These are phyloP conservation scores for Penstemon barbatus DNA, from an alignment of 257 asterid species.

Conservation along the genomic window DNA sequence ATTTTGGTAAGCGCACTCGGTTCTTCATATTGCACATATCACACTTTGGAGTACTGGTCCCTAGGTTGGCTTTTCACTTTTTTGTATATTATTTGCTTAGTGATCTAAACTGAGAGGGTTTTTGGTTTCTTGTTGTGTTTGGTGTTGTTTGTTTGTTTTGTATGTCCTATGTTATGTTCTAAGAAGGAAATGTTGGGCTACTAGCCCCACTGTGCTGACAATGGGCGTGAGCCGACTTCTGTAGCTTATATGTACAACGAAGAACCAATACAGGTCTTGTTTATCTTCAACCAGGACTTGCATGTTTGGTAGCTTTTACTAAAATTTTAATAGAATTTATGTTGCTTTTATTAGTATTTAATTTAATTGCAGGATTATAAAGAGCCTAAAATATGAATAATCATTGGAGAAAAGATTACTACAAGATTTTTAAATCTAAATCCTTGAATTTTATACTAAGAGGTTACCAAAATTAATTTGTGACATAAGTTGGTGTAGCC, in stretches of 20 bases:
- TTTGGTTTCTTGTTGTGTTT: constrained; percentile 96
- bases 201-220: constrained; percentile 99
- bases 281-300: constrained; percentile 94
- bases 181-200: constrained; percentile 99
- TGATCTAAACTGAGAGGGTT: constrained; percentile 84
- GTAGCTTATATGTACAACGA: constrained; percentile 96
- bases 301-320: constrained; percentile 63
- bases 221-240: constrained; percentile 99
- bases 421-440: constrained; percentile 10
- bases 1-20: constrained; percentile 79
- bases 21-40: constrained; percentile 46
- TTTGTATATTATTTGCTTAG: constrained; percentile 59
- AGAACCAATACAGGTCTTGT: constrained; percentile 94
- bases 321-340: constrained; percentile 37
- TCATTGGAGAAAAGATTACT: constrained; percentile 9
- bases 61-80: constrained; percentile 43
- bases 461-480: constrained; percentile 21
- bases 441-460: constrained; percentile 24
- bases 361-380: constrained; percentile 24
- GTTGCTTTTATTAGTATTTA: constrained; percentile 25
- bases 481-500: constrained; percentile 32
- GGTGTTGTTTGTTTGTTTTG: constrained; percentile 92
- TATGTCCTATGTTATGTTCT: constrained; percentile 88
- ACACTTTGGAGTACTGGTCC: constrained; percentile 44
- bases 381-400: constrained; percentile 22